A percentile compares a stretch with the other conserved stretches of the same genome.
Evolutionary conservation across 768 basidiomycete species (phyloP).

Genomic region (Pisolithus orientalis): DNA sequence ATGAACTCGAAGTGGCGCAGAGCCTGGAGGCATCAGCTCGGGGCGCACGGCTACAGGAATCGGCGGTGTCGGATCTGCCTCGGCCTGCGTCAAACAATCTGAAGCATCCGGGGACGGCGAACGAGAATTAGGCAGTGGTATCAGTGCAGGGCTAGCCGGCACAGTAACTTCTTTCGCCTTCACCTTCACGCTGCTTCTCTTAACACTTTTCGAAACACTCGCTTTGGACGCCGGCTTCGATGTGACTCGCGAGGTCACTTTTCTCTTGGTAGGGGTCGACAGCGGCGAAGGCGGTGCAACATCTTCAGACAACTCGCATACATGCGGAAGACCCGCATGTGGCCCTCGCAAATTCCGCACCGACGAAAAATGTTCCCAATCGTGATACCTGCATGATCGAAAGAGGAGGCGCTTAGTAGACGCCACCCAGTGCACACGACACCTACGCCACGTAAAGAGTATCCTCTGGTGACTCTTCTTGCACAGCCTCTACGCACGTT

Average conservation of each 20-base stretch:
- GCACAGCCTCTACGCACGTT: conserved; percentile 13
- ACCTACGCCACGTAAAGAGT: conserved; percentile 85
- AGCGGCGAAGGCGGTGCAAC: conserved; percentile 21
- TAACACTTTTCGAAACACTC: conserved; percentile 9
- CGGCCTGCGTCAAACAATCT: conserved; percentile 18
- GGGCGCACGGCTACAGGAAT: conserved; percentile 18
- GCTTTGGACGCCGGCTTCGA: conserved; percentile 18
- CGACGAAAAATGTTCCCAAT: conserved; percentile 95
- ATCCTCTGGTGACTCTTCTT: conserved; percentile 20
- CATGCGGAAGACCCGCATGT: conserved; percentile 65
- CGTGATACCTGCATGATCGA: conserved; percentile 58
- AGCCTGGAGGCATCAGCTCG: conserved; percentile 6
- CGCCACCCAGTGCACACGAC: conserved; percentile 3
- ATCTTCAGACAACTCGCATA: conserved; percentile 44
- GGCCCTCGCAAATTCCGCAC: conserved; percentile 84
- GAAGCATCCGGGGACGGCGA: conserved; percentile 30
- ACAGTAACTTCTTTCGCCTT: conserved; percentile 14
- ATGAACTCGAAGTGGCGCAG: conserved; percentile 28
- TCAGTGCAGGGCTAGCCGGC: conserved; percentile 22
- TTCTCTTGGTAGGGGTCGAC: conserved; percentile 31
- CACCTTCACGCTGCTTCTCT: conserved; percentile 15
- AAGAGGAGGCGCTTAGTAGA: conserved; percentile 5
- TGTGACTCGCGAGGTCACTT: conserved; percentile 26
- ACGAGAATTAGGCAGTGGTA: conserved; percentile 35
- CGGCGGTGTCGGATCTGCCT: conserved; percentile 24